Evolutionary conservation across 2,329 filamentous ascomycete species (phyloP).

Genomic region (Coniochaeta sp.): DNA sequence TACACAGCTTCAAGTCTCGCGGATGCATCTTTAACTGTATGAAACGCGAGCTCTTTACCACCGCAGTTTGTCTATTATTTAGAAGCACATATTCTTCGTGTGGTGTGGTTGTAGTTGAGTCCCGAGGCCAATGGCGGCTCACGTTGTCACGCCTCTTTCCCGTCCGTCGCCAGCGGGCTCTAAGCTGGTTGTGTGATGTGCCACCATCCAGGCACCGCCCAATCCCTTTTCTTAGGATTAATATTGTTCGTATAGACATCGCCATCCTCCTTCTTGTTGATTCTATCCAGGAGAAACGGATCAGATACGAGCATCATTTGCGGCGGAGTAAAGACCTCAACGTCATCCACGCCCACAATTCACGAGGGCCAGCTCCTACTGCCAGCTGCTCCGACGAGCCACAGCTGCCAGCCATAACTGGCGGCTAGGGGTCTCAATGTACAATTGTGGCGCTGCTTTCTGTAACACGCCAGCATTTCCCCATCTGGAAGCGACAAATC

Average conservation of each 20-base stretch:
- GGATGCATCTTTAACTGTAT: too few species aligned
- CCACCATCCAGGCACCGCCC: too few species aligned
- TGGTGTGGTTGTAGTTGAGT: too few species aligned
- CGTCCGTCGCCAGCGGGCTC: too few species aligned
- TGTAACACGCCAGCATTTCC: conserved; percentile 1
- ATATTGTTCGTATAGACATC: background rate
- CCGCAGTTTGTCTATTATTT: too few species aligned
- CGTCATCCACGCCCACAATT: background rate
- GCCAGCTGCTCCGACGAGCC: background rate
- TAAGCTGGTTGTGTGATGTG: too few species aligned
- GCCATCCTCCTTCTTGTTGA: background rate
- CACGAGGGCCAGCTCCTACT: background rate
- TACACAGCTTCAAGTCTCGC: too few species aligned
- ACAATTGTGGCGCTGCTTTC: background rate
- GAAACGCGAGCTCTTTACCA: too few species aligned
- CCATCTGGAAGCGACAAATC: background rate
- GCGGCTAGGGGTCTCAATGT: background rate
- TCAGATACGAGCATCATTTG: background rate
- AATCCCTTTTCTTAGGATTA: too few species aligned
- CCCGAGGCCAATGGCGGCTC: too few species aligned
- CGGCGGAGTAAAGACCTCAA: background rate
- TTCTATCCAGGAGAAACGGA: background rate
- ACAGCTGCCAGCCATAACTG: background rate
- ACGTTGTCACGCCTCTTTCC: too few species aligned
- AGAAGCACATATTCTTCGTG: too few species aligned